A percentile compares a stretch with the other conserved stretches of the same genome.
Conservation (phyloP, 1,284 basidiomycete genomes). For the Naganishia sp. region DNA sequence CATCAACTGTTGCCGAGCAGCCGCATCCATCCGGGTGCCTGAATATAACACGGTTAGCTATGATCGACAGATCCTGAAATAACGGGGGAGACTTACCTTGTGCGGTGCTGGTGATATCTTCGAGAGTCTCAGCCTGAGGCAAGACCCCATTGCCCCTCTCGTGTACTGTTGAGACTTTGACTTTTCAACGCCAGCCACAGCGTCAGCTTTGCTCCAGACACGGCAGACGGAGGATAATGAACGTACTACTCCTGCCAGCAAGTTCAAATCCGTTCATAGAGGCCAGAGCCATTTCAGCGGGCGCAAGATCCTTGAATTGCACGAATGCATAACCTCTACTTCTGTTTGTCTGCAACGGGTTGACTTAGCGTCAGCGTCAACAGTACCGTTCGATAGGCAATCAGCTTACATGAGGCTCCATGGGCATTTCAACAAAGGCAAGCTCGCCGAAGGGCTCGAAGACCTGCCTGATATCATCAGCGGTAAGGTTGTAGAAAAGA, state of each 20-base stretch:
- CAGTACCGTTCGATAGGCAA: neutral
- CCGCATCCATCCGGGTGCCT: conserved; percentile 84
- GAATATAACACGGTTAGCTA: conserved; percentile 14
- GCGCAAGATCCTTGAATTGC: conserved; percentile 86
- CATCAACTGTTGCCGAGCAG: conserved; percentile 95
- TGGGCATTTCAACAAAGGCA: conserved; percentile 96
- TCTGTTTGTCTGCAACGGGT: conserved; percentile 66
- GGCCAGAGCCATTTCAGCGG: conserved; percentile 93
- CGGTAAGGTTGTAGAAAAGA: conserved; percentile 91
- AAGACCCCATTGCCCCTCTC: conserved; percentile 72
- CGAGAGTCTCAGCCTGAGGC: conserved; percentile 38
- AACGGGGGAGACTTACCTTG: neutral
- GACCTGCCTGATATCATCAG: conserved; percentile 95
- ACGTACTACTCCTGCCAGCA: conserved; percentile 81
- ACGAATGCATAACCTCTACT: conserved; percentile 99
- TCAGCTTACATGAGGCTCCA: conserved; percentile 63
- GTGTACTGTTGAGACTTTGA: conserved; percentile 86
- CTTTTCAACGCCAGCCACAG: conserved; percentile 53
- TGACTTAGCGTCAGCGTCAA: neutral
- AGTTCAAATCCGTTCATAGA: conserved; percentile 99
- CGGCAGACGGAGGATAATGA: neutral
- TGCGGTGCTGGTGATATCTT: conserved; percentile 36
- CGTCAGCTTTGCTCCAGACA: neutral
- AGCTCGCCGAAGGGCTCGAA: conserved; percentile 98
- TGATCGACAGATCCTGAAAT: neutral